Conservation (phyloP, 2,329 filamentous ascomycete genomes). For the Fusarium robinianum region DNA sequence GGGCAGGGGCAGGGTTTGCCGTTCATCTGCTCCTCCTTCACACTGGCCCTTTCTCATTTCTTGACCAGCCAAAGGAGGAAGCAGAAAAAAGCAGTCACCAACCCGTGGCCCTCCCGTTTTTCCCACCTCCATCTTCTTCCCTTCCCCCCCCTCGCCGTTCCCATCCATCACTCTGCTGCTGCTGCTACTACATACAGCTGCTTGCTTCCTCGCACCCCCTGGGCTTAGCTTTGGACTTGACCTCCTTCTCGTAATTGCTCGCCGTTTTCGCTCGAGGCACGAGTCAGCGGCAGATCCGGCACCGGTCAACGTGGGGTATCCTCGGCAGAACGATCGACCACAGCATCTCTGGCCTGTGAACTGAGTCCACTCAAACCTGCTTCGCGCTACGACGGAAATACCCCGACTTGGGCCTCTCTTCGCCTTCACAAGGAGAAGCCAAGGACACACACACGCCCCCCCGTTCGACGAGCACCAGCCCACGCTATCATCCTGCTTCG, state of each 20-base stretch:
- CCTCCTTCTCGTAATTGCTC: conserved; percentile 33
- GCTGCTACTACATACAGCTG: too few relatives aligned
- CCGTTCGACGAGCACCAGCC: conserved; percentile 18
- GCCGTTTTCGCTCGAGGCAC: conserved; percentile 37
- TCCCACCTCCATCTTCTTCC: conserved; percentile 30
- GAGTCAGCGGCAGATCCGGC: conserved; percentile 43
- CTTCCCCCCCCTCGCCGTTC: conserved; percentile 14
- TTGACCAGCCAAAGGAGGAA: conserved; percentile 18
- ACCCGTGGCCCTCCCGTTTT: conserved; percentile 22
- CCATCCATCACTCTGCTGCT: conserved; percentile 9
- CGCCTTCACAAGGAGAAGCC: too few relatives aligned
- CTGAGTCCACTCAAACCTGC: conserved; percentile 31
- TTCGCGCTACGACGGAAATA: conserved; percentile 42
- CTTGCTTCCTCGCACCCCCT: conserved; percentile 25
- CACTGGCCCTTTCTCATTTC: conserved; percentile 21
- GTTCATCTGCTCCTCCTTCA: conserved; percentile 31
- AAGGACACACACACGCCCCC: conserved; percentile 33
- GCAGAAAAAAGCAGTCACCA: conserved; percentile 31
- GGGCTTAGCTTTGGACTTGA: conserved; percentile 13
- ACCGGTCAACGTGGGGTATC: conserved; percentile 39
- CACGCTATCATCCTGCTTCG: conserved; percentile 38
- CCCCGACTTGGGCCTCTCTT: conserved; percentile 36
- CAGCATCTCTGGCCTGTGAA: conserved; percentile 31
- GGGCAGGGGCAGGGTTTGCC: too few relatives aligned
- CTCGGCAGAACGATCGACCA: conserved; percentile 38